These are phyloP conservation scores for Fusarium oxysporum DNA, from an alignment of 2,329 filamentous ascomycete genomes.

Conservation along the genomic window DNA sequence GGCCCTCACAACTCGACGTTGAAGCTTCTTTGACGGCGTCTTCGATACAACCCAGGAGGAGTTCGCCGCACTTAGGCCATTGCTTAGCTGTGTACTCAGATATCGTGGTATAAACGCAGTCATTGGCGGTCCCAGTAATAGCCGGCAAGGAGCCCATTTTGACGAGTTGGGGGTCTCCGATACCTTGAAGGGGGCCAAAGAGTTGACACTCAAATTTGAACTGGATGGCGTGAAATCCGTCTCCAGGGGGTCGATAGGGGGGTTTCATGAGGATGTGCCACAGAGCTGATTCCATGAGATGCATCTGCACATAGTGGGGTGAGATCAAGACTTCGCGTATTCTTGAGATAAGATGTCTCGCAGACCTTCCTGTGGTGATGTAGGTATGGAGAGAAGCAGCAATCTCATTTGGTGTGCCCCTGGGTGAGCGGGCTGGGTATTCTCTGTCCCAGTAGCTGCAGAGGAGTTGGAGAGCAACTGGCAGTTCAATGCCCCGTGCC, in stretches of 20 bases:
- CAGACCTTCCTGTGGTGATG: conserved; percentile 47
- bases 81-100: conserved; percentile 48
- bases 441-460: conserved; percentile 53
- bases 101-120: conserved; percentile 50
- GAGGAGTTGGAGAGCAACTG: conserved; percentile 51
- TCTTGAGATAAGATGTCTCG: conserved; percentile 45
- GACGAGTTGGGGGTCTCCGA: conserved; percentile 46
- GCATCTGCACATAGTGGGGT: conserved; percentile 53
- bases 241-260: conserved; percentile 47
- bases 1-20: conserved; percentile 38
- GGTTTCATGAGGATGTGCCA: conserved; percentile 52
- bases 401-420: conserved; percentile 51
- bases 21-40: conserved; percentile 49
- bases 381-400: conserved; percentile 47
- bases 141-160: conserved; percentile 48
- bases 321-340: conserved; percentile 49
- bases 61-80: conserved; percentile 50
- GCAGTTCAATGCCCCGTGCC: conserved; percentile 50
- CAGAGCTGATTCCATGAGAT: conserved; percentile 53
- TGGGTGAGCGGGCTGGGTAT: conserved; percentile 49
- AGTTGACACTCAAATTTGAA: conserved; percentile 52
- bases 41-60: conserved; percentile 49
- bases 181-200: conserved; percentile 46
- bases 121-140: conserved; percentile 51
- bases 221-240: conserved; percentile 52